Base-by-base conservation (phyloP, 371 early-diverging fungal genomes). In the Lichtheimia corymbifera region DNA sequence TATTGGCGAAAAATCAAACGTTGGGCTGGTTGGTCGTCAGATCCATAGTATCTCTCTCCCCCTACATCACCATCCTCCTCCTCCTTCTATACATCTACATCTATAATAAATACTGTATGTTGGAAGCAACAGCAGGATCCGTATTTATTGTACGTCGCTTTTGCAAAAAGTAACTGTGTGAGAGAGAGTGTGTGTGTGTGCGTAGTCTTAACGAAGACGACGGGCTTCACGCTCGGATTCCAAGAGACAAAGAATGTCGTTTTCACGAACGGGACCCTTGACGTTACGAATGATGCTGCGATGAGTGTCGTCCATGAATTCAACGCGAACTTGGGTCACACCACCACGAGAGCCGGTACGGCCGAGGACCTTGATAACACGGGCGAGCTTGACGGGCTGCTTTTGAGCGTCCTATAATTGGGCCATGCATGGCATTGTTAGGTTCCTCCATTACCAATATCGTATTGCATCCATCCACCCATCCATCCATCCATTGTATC, bases 141-240 rank as follows among this genome's bases (percentile, higher is more conserved):
- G 35, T 35, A 35, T 35, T 35, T 35, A 35, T 35, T 35, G 35
- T 35, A 35, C 35, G 35, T 35, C 35, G 35, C 35, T 35, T 35
- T 35, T 35, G 35, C 35, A 35, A 35, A 35, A 35, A 35, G 7
- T 2, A 7, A 28, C 5, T 28, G 28, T 27, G 27, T 27, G 2
- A 5, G 2, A 5, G 2, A 3, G 27, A 0, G 28, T 28, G 28
- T 28, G 28, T 5, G 28, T 28, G 28, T 5, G 1, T 28, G 5
- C 9, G 11, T 22, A 22, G 50, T 59, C 65, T 93, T 92, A 97
- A 80, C 97, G 93, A 73, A 97, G 96, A 80, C 98, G 94, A 71
- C 98, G 93, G 72, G 98, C 98, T 83, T 98, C 98, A 88, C 98
- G 97, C 87, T 98, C 98, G 65, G 97, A 94, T 87, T 98, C 98